phyloP scores from a whole-genome alignment of 1,284 basidiomycete genomes.

The Ceratorhiza oryzae-sativae region DNA sequence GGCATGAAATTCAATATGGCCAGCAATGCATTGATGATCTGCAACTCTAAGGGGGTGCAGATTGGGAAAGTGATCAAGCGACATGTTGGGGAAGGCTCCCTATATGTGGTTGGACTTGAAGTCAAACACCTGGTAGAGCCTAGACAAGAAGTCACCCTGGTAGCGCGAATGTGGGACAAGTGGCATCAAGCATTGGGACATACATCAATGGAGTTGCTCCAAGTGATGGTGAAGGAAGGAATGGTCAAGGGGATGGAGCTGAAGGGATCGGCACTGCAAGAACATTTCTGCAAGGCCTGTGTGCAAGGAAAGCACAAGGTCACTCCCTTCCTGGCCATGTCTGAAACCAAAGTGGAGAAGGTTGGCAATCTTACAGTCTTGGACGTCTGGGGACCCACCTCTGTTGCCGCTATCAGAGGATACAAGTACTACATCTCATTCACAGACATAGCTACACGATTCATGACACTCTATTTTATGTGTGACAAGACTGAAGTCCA shows the following conservation, averaged over 20 bases:
- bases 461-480: too few relatives aligned
- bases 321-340: neutral
- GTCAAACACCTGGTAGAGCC: neutral
- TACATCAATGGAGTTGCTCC: too few relatives aligned
- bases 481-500: too few relatives aligned
- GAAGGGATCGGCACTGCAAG: neutral
- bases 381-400: neutral
- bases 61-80: neutral
- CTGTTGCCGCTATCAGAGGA: neutral
- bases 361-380: too few relatives aligned
- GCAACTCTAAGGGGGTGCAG: neutral
- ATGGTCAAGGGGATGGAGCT: too few relatives aligned
- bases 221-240: too few relatives aligned
- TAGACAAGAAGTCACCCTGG: neutral
- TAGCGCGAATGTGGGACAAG: too few relatives aligned
- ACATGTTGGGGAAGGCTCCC: neutral
- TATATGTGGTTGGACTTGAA: neutral
- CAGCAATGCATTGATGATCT: neutral
- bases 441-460: too few relatives aligned
- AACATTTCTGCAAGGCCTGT: constrained; percentile 7
- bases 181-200: too few relatives aligned
- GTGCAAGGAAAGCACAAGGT: constrained; percentile 10
- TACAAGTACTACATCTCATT: neutral
- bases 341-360: too few relatives aligned
- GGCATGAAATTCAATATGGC: neutral